Percentiles rank a stretch among this genome's conserved stretches.
Evolutionary conservation across 2,329 filamentous ascomycete genomes (phyloP).

Genomic region (Aspergillus flavus): DNA sequence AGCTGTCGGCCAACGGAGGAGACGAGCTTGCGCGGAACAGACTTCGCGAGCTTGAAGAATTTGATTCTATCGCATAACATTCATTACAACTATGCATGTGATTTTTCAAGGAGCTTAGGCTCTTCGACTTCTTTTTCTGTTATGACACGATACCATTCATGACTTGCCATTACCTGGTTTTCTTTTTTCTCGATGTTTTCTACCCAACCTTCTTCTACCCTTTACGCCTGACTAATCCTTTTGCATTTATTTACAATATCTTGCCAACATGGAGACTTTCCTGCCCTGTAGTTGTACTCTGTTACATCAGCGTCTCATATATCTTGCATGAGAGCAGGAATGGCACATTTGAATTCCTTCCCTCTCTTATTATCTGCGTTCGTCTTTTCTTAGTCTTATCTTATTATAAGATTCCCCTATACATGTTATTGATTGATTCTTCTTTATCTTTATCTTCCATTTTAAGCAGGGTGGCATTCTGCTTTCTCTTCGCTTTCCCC

Average conservation of each 20-base stretch:
- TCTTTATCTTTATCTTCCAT: not conserved
- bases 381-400: slow-evolving; percentile 14
- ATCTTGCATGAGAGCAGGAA: not conserved
- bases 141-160: slow-evolving; percentile 17
- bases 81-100: slow-evolving; percentile 26
- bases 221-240: slow-evolving; percentile 1
- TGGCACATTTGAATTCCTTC: not conserved
- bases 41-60: slow-evolving; percentile 70
- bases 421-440: slow-evolving; percentile 12
- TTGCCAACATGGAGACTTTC: not conserved
- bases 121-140: slow-evolving; percentile 10
- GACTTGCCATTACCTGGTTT: slow-evolving; percentile 1
- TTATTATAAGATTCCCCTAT: slow-evolving; percentile 21
- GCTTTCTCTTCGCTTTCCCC: slow-evolving; percentile 5
- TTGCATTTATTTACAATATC: not conserved
- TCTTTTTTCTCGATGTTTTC: slow-evolving; percentile 15
- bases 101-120: slow-evolving; percentile 18
- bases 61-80: slow-evolving; percentile 58
- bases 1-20: slow-evolving; percentile 80
- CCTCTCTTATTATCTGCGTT: slow-evolving; percentile 3
- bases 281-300: slow-evolving; percentile 3
- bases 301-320: not conserved
- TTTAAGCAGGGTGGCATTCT: slow-evolving; percentile 14
- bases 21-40: slow-evolving; percentile 83
- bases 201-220: not conserved